Conservation (phyloP, 768 basidiomycete genomes). For the Collybia mongolica region DNA sequence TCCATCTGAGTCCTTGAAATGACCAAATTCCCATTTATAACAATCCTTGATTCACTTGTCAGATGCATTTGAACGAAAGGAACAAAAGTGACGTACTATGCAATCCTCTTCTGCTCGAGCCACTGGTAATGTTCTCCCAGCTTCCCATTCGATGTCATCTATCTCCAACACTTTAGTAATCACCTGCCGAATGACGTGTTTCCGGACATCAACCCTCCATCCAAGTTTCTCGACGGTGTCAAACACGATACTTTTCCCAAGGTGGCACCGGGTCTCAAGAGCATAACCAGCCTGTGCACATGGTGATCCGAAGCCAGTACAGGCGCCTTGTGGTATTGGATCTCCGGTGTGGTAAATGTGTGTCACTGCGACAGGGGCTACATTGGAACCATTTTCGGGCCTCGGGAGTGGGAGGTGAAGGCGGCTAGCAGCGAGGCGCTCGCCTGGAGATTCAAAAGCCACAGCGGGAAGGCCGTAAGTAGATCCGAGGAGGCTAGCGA, state of each 20-base stretch:
- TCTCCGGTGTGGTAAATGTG: slow-evolving; percentile 93
- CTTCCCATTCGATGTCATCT: slow-evolving; percentile 51
- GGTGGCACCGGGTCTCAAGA: slow-evolving; percentile 83
- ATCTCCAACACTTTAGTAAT: slow-evolving; percentile 60
- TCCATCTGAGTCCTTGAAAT: slow-evolving; percentile 27
- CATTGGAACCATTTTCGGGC: slow-evolving; percentile 7
- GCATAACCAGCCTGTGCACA: slow-evolving; percentile 89
- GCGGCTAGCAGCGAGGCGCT: slow-evolving; percentile 70
- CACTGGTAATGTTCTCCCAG: slow-evolving; percentile 49
- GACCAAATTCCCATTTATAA: slow-evolving; percentile 73
- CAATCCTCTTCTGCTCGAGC: slow-evolving; percentile 67
- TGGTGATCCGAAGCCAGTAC: slow-evolving; percentile 69
- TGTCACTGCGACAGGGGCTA: slow-evolving; percentile 46
- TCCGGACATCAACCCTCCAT: slow-evolving; percentile 81
- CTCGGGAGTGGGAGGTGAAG: slow-evolving; percentile 85
- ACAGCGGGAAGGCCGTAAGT: slow-evolving; percentile 93
- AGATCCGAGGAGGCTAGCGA: slow-evolving; percentile 84
- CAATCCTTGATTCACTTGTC: slow-evolving; percentile 54
- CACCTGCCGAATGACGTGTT: slow-evolving; percentile 69
- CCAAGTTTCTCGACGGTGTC: slow-evolving; percentile 81
- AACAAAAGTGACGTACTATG: slow-evolving; percentile 35
- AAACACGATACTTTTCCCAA: slow-evolving; percentile 85
- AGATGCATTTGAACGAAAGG: neutral
- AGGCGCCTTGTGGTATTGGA: slow-evolving; percentile 85
- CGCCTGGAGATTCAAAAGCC: slow-evolving; percentile 85